phyloP scores from a whole-genome alignment of 2,329 filamentous ascomycete genomes.

The Aureobasidium sp. region DNA sequence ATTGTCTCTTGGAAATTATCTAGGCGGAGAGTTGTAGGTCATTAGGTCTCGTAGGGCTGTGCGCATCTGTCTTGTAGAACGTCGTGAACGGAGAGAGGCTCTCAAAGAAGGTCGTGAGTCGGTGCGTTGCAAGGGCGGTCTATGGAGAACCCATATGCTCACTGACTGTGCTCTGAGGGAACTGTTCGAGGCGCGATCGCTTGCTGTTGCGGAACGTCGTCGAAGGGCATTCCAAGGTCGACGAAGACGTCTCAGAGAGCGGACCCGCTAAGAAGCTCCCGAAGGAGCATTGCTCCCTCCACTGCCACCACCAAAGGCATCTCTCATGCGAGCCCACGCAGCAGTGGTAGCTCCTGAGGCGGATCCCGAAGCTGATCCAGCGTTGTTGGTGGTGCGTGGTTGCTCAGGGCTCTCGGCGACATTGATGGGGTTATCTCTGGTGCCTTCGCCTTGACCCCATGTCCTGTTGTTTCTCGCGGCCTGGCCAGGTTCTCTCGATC shows the following conservation, averaged over 20 bases:
- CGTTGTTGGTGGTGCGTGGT: slow-evolving; percentile 2
- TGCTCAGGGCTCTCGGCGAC: slow-evolving; percentile 20
- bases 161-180: not conserved
- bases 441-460: slow-evolving; percentile 20
- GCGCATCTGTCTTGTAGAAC: not conserved
- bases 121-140: not conserved
- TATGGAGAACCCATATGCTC: not conserved
- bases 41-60: not conserved
- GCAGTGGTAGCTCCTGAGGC: slow-evolving; percentile 15
- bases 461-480: slow-evolving; percentile 25
- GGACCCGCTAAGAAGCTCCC: slow-evolving; percentile 7
- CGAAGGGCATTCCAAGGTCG: not conserved
- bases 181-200: not conserved
- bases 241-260: slow-evolving; percentile 3
- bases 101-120: not conserved
- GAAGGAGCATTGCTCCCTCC: not conserved
- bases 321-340: slow-evolving; percentile 28
- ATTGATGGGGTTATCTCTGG: slow-evolving; percentile 19
- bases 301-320: slow-evolving; percentile 24
- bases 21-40: not conserved
- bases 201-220: not conserved
- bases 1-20: not conserved
- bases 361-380: slow-evolving; percentile 7
- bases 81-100: not conserved
- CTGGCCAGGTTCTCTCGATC: slow-evolving; percentile 23